phyloP scores from a whole-genome alignment of 192 early-diverging fungal genomes.

The Geranomyces michiganensis region DNA sequence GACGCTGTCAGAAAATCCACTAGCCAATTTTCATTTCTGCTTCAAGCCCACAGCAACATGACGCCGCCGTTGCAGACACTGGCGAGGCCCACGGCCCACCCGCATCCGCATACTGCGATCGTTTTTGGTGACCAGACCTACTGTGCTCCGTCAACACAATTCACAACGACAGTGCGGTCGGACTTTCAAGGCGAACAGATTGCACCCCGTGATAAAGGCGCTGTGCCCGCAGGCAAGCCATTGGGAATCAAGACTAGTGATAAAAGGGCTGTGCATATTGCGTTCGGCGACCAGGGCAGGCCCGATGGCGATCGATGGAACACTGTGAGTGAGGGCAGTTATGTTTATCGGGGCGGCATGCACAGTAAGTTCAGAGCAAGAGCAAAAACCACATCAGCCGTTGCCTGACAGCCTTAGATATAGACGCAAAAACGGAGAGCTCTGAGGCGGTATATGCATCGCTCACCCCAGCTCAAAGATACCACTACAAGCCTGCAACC shows the following conservation, averaged over 20 bases:
- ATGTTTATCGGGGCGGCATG: constrained; percentile 4
- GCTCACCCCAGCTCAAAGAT: constrained; percentile 21
- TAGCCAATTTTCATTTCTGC: too few species aligned
- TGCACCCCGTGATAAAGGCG: background rate
- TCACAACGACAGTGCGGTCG: constrained; percentile 37
- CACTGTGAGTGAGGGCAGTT: constrained; percentile 33
- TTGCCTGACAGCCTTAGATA: background rate
- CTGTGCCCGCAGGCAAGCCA: constrained; percentile 40
- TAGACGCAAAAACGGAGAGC: too few species aligned
- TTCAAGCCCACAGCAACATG: too few species aligned
- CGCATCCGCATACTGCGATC: constrained; percentile 41
- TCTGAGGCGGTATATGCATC: background rate
- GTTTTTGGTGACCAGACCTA: constrained; percentile 41
- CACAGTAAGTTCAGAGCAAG: background rate
- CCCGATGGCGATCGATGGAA: constrained; percentile 14
- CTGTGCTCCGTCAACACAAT: constrained; percentile 20
- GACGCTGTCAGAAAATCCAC: too few species aligned
- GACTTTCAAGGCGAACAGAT: constrained; percentile 26
- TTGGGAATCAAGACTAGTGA: constrained; percentile 32
- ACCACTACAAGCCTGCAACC: constrained; percentile 28
- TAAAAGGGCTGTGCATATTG: constrained; percentile 25
- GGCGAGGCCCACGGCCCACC: too few species aligned
- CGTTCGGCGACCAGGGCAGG: constrained; percentile 43
- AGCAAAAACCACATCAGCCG: background rate
- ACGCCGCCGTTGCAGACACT: too few species aligned